phyloP scores from a whole-genome alignment of 345 rosid species.

The Dovyalis caffra region DNA sequence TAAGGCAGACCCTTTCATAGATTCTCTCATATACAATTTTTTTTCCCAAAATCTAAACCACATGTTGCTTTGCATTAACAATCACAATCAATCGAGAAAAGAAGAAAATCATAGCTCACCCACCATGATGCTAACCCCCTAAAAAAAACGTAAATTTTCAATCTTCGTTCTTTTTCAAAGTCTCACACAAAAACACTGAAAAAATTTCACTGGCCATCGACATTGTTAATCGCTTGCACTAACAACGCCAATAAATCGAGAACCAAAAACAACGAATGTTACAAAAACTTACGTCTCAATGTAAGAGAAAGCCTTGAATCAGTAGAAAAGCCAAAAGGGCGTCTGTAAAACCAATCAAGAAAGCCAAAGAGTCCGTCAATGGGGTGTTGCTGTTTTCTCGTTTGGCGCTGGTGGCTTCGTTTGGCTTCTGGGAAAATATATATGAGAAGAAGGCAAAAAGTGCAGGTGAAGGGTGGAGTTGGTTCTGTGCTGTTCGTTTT shows the following conservation, averaged over 20 bases:
- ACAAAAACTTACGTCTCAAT: slow-evolving; percentile 4
- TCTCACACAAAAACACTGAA: not conserved
- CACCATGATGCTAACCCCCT: not conserved
- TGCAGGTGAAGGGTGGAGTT: not conserved
- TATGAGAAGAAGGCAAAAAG: not conserved
- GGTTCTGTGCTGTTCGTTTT: not conserved
- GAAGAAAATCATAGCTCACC: not conserved
- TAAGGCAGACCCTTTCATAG: not conserved
- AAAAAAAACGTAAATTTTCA: not conserved
- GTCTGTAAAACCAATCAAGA: not conserved
- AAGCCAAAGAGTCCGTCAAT: not conserved
- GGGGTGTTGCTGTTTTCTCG: not conserved
- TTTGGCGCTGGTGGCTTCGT: slow-evolving; percentile 6
- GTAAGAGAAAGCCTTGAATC: not conserved
- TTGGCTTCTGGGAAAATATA: not conserved
- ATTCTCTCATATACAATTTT: not conserved
- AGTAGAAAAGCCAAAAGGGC: not conserved
- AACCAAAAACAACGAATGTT: not conserved
- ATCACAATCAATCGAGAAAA: not conserved
- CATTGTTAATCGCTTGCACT: not conserved
- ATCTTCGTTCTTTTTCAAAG: not conserved
- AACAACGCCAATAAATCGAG: not conserved
- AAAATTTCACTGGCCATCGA: not conserved
- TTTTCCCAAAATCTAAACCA: not conserved
- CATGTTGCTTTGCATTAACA: not conserved